Conservation (phyloP, 805 yeast species). For the Cyberlindnera mrakii region DNA sequence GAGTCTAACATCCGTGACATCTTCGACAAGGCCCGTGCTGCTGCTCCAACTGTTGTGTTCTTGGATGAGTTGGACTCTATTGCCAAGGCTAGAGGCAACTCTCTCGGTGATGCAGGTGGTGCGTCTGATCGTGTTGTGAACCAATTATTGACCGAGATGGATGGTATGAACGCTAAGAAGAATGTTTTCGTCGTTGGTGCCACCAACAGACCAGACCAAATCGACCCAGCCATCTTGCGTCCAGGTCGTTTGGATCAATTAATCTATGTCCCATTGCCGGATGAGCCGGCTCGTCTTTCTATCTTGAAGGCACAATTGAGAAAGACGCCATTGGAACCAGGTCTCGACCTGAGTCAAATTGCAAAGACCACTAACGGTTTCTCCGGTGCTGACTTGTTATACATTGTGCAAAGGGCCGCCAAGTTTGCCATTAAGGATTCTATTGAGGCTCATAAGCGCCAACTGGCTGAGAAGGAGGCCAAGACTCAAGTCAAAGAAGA, state of each 20-base stretch:
- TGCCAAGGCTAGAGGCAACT: constrained; percentile 95
- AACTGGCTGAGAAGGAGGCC: constrained; percentile 39
- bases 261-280: constrained; percentile 98
- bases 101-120: constrained; percentile 91
- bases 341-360: constrained; percentile 79
- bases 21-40: constrained; percentile 97
- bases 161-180: constrained; percentile 99
- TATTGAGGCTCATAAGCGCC: constrained; percentile 70
- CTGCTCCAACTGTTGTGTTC: constrained; percentile 98
- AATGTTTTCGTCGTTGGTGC: constrained; percentile 99
- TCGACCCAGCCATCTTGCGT: constrained; percentile 96
- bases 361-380: constrained; percentile 95
- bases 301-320: constrained; percentile 94
- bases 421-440: constrained; percentile 98
- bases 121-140: constrained; percentile 95
- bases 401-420: constrained; percentile 97
- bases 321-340: constrained; percentile 98
- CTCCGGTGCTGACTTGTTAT: constrained; percentile 98
- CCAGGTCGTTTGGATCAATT: constrained; percentile 99
- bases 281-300: constrained; percentile 87
- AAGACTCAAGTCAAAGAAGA: constrained; percentile 33
- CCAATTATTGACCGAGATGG: constrained; percentile 96
- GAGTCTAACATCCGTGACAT: constrained; percentile 97
- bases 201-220: constrained; percentile 98
- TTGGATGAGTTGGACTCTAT: constrained; percentile 97